Conservation (phyloP, 441 rosid species). For the Pelargonium australe region DNA sequence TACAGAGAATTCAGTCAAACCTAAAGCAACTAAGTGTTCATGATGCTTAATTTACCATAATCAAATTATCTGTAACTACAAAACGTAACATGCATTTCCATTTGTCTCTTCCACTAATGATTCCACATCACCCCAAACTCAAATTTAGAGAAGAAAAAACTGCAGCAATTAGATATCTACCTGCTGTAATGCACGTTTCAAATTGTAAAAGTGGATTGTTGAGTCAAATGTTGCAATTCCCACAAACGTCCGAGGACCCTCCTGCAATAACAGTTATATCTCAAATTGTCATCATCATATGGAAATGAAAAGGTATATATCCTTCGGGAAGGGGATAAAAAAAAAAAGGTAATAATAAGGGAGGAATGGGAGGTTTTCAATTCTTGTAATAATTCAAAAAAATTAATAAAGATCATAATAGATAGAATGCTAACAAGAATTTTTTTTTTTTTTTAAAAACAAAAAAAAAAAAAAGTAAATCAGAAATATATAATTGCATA, state of each 20-base stretch:
- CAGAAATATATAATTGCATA: background rate
- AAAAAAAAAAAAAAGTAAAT: no score
- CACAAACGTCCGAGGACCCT: constrained; percentile 78
- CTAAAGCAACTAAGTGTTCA: background rate
- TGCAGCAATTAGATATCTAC: constrained; percentile 13
- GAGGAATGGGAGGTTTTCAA: background rate
- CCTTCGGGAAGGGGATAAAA: background rate
- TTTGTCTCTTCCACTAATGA: background rate
- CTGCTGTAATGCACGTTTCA: constrained; percentile 70
- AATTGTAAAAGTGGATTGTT: constrained; percentile 73
- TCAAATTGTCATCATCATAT: background rate
- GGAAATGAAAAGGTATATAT: background rate
- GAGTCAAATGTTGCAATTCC: constrained; percentile 87
- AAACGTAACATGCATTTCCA: background rate
- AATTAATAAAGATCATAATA: background rate
- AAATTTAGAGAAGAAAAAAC: constrained; percentile 14
- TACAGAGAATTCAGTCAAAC: no score
- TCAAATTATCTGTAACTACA: background rate
- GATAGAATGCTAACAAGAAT: no score
- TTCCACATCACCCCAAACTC: background rate
- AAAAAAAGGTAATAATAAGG: background rate
- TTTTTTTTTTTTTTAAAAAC: no score
- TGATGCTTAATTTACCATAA: background rate
- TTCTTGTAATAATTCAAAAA: background rate
- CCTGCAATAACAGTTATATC: constrained; percentile 37